phyloP scores from a whole-genome alignment of 257 asterid species.

The Rhazya stricta region DNA sequence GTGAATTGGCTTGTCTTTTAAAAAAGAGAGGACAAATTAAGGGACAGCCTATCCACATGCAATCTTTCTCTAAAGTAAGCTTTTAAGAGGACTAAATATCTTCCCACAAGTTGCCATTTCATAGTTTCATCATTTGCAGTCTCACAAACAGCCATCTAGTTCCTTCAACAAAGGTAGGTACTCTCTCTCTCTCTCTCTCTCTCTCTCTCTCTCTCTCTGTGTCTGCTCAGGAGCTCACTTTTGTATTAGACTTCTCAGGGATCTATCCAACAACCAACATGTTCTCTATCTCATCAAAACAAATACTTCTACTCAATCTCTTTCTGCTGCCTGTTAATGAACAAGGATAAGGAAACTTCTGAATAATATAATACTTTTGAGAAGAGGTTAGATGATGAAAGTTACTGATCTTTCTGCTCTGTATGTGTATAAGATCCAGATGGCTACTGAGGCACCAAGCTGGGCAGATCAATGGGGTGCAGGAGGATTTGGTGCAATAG shows the following conservation, averaged over 20 bases:
- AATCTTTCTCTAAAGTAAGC: slow-evolving; percentile 17
- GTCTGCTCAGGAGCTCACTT: too few relatives aligned
- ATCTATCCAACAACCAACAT: neutral
- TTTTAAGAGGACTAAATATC: slow-evolving; percentile 9
- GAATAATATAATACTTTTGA: neutral
- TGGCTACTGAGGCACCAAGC: slow-evolving; percentile 69
- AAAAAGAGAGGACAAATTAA: slow-evolving; percentile 30
- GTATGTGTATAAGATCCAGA: slow-evolving; percentile 17
- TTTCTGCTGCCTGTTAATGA: neutral
- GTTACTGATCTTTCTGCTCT: neutral
- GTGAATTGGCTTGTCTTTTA: slow-evolving; percentile 44
- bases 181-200: neutral
- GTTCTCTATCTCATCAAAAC: neutral
- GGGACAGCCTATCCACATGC: slow-evolving; percentile 63
- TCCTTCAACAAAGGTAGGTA: slow-evolving; percentile 21
- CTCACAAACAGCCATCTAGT: neutral
- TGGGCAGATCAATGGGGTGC: slow-evolving; percentile 99
- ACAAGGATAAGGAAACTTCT: neutral
- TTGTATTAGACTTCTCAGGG: neutral
- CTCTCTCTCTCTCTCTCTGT: too few relatives aligned
- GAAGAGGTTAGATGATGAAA: neutral
- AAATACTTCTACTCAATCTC: neutral
- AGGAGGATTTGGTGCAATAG: slow-evolving; percentile 80
- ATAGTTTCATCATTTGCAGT: slow-evolving; percentile 16
- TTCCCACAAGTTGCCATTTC: slow-evolving; percentile 4